A percentile compares a stretch with the other conserved stretches of the same genome.
Conservation (phyloP, 257 asterid genomes). For the Penstemon davidsonii region DNA sequence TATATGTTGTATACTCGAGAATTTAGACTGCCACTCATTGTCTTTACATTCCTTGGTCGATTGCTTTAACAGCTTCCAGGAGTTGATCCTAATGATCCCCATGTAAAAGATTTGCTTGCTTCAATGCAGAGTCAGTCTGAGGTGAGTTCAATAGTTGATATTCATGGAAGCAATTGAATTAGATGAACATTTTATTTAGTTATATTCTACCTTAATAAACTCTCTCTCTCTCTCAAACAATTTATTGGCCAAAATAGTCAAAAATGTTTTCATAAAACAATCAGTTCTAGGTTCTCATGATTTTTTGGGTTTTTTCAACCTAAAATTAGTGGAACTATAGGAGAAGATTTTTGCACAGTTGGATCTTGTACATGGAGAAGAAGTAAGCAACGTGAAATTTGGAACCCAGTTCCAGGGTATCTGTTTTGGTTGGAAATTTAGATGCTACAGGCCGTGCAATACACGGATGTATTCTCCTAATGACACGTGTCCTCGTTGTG, state of each 20-base stretch:
- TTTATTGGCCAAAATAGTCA: background rate
- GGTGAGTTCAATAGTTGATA: constrained; percentile 48
- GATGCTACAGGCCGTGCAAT: no score
- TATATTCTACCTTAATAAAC: background rate
- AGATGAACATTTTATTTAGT: background rate
- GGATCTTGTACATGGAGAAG: background rate
- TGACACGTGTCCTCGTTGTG: no score
- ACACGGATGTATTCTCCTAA: no score
- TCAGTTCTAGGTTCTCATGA: no score
- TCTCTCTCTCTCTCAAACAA: background rate
- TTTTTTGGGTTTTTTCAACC: no score
- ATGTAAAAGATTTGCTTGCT: constrained; percentile 85
- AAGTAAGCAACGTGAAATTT: no score
- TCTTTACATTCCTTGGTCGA: constrained; percentile 5
- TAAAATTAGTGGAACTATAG: no score
- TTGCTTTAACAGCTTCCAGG: constrained; percentile 86
- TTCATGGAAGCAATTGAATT: constrained; percentile 23
- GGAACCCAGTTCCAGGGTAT: no score
- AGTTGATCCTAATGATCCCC: constrained; percentile 95
- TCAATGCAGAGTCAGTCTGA: constrained; percentile 89
- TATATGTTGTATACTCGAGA: background rate
- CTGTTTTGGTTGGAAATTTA: no score
- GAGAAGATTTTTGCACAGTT: background rate
- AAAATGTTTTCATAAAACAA: background rate
- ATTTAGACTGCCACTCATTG: background rate